Evolutionary conservation across 495 filamentous ascomycete species (phyloP), one percentile per base, ranked within the genome.

Genomic region (Articulospora tetracladia): DNA sequence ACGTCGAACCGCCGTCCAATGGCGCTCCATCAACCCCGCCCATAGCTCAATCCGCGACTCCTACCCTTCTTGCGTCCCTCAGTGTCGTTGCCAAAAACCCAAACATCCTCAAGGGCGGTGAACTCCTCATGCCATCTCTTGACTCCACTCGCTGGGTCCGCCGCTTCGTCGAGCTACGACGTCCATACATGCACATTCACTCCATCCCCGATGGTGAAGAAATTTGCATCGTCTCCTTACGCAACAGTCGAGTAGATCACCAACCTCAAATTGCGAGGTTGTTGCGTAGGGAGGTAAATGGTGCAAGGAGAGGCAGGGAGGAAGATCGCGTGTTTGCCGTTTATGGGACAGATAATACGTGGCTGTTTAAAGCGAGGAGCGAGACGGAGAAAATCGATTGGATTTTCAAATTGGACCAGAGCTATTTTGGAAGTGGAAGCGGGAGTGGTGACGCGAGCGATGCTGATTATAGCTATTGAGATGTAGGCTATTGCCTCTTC

Each of bases 301-400:
- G 48, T 39, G 4, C 54, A 30, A 64, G 77, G 26, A 58, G 64
- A 66, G 74, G 68, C 64, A 65, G 44, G 68, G 63, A 59, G 13
- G 52, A 55, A 34, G 66, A 64, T 7, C 62, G 26, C 6, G 86
- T 98, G 36, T 98, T 93, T 77, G 94, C 95, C 13, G 83, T 99
- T 49, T 98, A 97, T 69, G 93, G 90, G 36, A 87, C 86, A 60
- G 85, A 93, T 67, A 97, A 96, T 66, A 95, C 93, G 36, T 99
- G 90, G 83, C 77, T 99, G 53, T 98, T 99, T 74, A 90, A 91
- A 24, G 89, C 91, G 46, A 78, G 91, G 50, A 91, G 83, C 58
- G 93, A 97, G 75, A 76, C 84, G 15, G 91, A 97, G 67, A 96
- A 95, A 76, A 84, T 91, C 24, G 93, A 97, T 68, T 98, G 94